A percentile compares a stretch with the other conserved stretches of the same genome.
Evolutionary conservation across 1,284 basidiomycete species (phyloP).

Genomic region (Meira miltonrushii): DNA sequence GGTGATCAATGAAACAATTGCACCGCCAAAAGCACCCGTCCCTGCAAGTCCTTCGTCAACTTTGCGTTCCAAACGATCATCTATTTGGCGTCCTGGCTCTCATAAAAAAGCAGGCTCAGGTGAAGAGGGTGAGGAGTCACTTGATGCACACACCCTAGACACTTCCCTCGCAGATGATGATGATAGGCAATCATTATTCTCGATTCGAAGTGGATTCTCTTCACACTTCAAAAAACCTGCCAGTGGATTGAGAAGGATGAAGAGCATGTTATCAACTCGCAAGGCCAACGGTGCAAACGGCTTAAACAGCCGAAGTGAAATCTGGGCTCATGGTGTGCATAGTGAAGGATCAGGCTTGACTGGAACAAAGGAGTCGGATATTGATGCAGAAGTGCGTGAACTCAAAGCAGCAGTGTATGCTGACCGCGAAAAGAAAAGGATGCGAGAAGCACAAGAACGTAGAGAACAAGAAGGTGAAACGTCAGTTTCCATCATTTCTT

Average conservation of each 20-base stretch:
- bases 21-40: conserved; percentile 5
- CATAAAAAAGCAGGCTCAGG: too few relatives aligned
- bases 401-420: neutral
- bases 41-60: neutral
- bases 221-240: neutral
- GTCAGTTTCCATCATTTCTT: too few relatives aligned
- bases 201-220: neutral
- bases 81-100: neutral
- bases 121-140: too few relatives aligned
- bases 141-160: too few relatives aligned
- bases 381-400: neutral
- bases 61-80: neutral
- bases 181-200: conserved; percentile 13
- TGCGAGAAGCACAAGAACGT: too few relatives aligned
- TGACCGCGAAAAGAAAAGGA: too few relatives aligned
- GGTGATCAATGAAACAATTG: conserved; percentile 8
- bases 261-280: neutral
- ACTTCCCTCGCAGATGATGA: neutral
- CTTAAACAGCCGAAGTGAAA: neutral
- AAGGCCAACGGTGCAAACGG: neutral
- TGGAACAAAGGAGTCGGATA: neutral
- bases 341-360: too few relatives aligned
- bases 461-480: too few relatives aligned
- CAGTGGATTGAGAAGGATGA: neutral
- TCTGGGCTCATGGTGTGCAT: too few relatives aligned